A percentile compares a stretch with the other conserved stretches of the same genome.
Evolutionary conservation across 1,139 yeast species (phyloP).

Genomic region (Hyphopichia buzzinii): DNA sequence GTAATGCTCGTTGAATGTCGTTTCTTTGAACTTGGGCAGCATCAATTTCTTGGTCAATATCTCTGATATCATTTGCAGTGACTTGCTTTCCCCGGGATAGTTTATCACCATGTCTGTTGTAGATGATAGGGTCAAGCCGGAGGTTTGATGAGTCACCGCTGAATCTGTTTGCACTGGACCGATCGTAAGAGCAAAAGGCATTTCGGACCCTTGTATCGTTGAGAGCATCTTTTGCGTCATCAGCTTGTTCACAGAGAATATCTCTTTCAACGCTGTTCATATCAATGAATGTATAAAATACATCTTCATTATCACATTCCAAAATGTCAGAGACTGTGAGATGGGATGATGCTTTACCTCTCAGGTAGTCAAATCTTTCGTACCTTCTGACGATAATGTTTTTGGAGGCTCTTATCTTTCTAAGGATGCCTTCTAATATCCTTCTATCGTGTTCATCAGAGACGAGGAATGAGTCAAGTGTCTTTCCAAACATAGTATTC

Average conservation of each 20-base stretch:
- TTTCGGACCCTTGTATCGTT: constrained; percentile 37
- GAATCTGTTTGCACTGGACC: constrained; percentile 45
- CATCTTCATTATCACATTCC: constrained; percentile 50
- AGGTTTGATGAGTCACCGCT: constrained; percentile 40
- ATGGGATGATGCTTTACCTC: constrained; percentile 26
- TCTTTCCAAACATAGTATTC: constrained; percentile 47
- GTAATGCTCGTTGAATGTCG: constrained; percentile 16
- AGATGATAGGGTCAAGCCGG: constrained; percentile 60
- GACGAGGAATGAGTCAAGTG: constrained; percentile 67
- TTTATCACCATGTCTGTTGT: constrained; percentile 26
- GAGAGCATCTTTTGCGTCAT: constrained; percentile 47
- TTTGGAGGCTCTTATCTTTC: constrained; percentile 16
- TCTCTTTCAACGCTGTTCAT: constrained; percentile 56
- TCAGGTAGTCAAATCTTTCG: constrained; percentile 50
- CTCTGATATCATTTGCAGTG: constrained; percentile 17
- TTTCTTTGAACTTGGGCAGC: constrained; percentile 12
- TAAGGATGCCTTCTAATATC: constrained; percentile 44
- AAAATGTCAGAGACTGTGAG: constrained; percentile 62
- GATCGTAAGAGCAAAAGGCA: constrained; percentile 43
- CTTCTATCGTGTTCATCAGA: constrained; percentile 60
- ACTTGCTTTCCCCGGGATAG: constrained; percentile 25
- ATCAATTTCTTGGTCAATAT: constrained; percentile 14
- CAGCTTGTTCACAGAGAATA: constrained; percentile 50
- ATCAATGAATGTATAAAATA: constrained; percentile 67
- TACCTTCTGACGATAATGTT: constrained; percentile 53